phyloP scores from a whole-genome alignment of 1,139 yeast species.

The Pichiaceae sp. region DNA sequence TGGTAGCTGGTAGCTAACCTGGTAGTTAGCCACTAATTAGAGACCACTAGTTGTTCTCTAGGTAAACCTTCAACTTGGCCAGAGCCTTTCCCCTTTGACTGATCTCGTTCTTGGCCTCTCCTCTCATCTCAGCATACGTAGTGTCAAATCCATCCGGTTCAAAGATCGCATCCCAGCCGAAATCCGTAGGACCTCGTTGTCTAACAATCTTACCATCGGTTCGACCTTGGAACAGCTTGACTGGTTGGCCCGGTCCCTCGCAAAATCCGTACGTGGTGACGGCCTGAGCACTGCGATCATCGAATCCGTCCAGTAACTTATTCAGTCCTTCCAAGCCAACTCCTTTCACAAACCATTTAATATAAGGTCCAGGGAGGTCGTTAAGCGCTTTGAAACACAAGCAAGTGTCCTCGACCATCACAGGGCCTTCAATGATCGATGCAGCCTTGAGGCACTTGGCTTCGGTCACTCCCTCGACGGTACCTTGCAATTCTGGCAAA shows the following conservation, averaged over 20 bases:
- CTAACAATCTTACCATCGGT: constrained; percentile 75
- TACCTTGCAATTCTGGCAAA: constrained; percentile 85
- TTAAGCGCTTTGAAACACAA: constrained; percentile 75
- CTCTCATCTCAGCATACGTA: constrained; percentile 92
- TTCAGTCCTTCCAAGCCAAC: constrained; percentile 70
- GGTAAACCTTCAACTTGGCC: constrained; percentile 54
- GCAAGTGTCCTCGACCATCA: constrained; percentile 92
- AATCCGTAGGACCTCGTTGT: constrained; percentile 68
- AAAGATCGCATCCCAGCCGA: constrained; percentile 95
- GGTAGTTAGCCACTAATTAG: no score
- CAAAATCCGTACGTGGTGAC: constrained; percentile 91
- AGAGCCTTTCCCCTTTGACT: constrained; percentile 86
- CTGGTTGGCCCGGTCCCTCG: constrained; percentile 69
- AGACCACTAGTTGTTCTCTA: constrained; percentile 22
- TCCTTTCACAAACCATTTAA: constrained; percentile 78
- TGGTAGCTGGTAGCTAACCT: no score
- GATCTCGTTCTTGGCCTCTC: constrained; percentile 63
- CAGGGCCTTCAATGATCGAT: constrained; percentile 54
- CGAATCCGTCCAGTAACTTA: constrained; percentile 70
- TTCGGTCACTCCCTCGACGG: constrained; percentile 71
- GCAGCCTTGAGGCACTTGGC: constrained; percentile 83
- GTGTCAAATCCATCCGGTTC: constrained; percentile 61
- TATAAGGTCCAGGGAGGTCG: constrained; percentile 81
- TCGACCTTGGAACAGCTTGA: constrained; percentile 72
- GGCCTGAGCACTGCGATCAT: constrained; percentile 80